Percentiles rank a stretch among this genome's conserved stretches.
phyloP scores from a whole-genome alignment of 306 rosid species.

The peach (Prunus persica) region DNA sequence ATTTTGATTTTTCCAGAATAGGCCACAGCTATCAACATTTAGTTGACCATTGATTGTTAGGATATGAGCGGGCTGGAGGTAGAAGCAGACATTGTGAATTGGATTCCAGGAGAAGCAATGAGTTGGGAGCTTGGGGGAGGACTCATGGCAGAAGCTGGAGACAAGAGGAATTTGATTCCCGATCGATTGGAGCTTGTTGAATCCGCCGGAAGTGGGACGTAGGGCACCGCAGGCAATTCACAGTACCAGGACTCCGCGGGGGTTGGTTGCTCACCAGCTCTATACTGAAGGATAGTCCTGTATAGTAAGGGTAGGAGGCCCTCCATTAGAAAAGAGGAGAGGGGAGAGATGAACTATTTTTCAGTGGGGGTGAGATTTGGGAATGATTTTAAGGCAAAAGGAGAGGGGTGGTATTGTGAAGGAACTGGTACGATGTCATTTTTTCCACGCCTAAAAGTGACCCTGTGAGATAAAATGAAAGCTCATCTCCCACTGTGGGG shows the following conservation, averaged over 20 bases:
- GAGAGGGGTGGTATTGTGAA: not conserved
- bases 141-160: not conserved
- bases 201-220: not conserved
- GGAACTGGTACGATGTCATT: not conserved
- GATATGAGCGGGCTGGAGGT: not conserved
- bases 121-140: not conserved
- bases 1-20: too few species aligned
- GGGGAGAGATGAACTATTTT: not conserved
- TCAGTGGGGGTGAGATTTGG: not conserved
- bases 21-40: too few species aligned
- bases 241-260: not conserved
- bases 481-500: not conserved
- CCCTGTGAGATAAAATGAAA: not conserved
- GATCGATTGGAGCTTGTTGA: not conserved
- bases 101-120: not conserved
- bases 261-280: not conserved
- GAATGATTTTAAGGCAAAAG: not conserved
- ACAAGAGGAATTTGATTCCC: not conserved
- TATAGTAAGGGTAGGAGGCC: slow-evolving; percentile 5
- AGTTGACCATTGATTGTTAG: not conserved
- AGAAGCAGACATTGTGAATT: not conserved
- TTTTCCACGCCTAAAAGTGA: slow-evolving; percentile 1
- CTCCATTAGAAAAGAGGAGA: not conserved
- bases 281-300: not conserved
- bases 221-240: not conserved